Conservation (phyloP, 345 rosid species). For the Salix arbutifolia region DNA sequence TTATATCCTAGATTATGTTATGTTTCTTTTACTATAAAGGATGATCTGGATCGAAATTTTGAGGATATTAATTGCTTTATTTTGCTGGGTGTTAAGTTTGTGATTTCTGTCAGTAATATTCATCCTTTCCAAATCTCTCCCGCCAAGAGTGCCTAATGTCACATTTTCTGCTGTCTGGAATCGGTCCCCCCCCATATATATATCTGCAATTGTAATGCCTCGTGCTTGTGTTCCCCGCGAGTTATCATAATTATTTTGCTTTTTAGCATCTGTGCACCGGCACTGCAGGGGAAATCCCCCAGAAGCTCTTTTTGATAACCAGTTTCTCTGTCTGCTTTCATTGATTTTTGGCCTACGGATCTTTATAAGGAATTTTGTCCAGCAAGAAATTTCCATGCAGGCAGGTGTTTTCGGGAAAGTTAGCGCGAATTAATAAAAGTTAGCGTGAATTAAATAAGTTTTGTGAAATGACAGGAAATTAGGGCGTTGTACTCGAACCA, state of each 20-base stretch:
- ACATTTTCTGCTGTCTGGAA: too few species aligned
- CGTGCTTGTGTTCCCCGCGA: neutral
- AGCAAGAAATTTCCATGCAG: too few species aligned
- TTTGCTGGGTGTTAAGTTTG: neutral
- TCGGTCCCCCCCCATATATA: accelerated
- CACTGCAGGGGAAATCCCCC: neutral
- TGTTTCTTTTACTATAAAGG: neutral
- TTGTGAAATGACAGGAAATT: too few species aligned
- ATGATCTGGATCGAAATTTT: neutral
- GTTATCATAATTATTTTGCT: neutral
- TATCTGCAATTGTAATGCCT: neutral
- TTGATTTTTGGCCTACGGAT: too few species aligned
- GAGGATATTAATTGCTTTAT: neutral
- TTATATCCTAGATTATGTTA: neutral
- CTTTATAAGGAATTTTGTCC: too few species aligned
- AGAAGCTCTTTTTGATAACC: neutral
- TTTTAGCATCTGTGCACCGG: too few species aligned
- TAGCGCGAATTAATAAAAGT: too few species aligned
- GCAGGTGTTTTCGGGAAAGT: too few species aligned
- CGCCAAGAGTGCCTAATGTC: neutral
- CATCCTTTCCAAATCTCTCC: neutral
- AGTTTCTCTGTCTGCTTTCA: too few species aligned
- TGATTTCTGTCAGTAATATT: neutral
- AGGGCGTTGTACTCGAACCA: too few species aligned
- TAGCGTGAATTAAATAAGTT: too few species aligned